These are phyloP conservation scores for Ustilago vetiveriae DNA, from an alignment of 1,284 basidiomycete genomes.

Conservation along the genomic window DNA sequence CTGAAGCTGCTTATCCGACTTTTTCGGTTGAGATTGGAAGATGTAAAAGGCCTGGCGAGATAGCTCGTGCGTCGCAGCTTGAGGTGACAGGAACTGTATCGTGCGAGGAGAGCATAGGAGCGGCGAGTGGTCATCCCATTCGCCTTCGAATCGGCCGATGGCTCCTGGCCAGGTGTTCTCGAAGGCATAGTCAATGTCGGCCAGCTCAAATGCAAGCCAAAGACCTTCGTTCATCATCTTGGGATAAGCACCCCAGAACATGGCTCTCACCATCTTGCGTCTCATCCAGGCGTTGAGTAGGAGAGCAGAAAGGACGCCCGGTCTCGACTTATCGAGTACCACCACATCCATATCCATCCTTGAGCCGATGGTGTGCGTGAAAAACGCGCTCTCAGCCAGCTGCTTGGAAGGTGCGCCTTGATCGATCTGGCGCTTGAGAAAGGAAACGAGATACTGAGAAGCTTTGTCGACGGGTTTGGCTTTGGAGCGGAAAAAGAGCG, in stretches of 20 bases:
- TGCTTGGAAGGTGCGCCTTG: constrained; percentile 25
- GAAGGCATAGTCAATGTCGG: constrained; percentile 33
- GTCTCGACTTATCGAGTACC: constrained; percentile 37
- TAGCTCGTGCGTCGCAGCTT: constrained; percentile 24
- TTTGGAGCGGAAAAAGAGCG: constrained; percentile 45
- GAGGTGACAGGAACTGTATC: constrained; percentile 35
- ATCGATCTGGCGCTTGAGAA: constrained; percentile 46
- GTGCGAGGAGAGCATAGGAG: constrained; percentile 34
- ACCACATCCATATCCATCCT: constrained; percentile 45
- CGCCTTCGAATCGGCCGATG: constrained; percentile 33
- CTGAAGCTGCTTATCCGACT: neutral
- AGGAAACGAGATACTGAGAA: constrained; percentile 39
- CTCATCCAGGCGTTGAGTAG: constrained; percentile 45
- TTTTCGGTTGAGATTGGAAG: constrained; percentile 11
- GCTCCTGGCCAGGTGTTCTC: constrained; percentile 46
- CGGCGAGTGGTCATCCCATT: constrained; percentile 42
- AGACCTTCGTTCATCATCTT: constrained; percentile 39
- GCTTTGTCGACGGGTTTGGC: constrained; percentile 27
- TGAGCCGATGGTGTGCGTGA: constrained; percentile 28
- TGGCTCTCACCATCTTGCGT: constrained; percentile 8
- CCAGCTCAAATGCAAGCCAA: constrained; percentile 38
- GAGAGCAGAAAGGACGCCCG: constrained; percentile 34
- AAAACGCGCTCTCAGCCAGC: constrained; percentile 31
- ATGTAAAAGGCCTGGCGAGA: constrained; percentile 23
- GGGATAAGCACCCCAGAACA: constrained; percentile 30